Evolutionary conservation across 2,329 filamentous ascomycete species (phyloP).

Genomic region (Clonostachys chloroleuca): DNA sequence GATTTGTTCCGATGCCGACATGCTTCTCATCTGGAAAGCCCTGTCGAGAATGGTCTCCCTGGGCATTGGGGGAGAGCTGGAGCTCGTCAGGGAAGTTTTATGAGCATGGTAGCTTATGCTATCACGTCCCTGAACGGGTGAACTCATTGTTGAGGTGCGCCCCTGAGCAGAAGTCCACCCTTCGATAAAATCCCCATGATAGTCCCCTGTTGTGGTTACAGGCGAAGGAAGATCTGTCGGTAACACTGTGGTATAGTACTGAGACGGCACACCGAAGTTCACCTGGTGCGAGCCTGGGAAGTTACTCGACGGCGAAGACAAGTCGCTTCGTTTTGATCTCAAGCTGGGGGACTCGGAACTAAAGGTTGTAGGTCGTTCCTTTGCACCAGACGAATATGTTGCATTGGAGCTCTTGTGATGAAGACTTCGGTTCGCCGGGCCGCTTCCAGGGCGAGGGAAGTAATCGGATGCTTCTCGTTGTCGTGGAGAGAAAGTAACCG

Average conservation of each 20-base stretch:
- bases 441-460: slow-evolving; percentile 37
- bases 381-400: slow-evolving; percentile 37
- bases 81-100: slow-evolving; percentile 28
- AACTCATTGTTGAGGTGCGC: slow-evolving; percentile 52
- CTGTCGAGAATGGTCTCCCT: slow-evolving; percentile 65
- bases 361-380: slow-evolving; percentile 45
- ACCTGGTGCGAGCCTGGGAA: slow-evolving; percentile 30
- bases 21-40: slow-evolving; percentile 59
- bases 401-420: slow-evolving; percentile 44
- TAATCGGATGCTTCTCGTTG: slow-evolving; percentile 34
- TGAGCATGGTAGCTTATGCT: slow-evolving; percentile 45
- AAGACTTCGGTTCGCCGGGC: slow-evolving; percentile 28
- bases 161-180: slow-evolving; percentile 58
- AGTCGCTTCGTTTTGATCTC: slow-evolving; percentile 57
- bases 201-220: slow-evolving; percentile 47
- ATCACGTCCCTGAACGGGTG: slow-evolving; percentile 48
- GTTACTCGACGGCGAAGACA: slow-evolving; percentile 53
- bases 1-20: slow-evolving; percentile 54
- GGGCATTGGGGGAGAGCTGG: slow-evolving; percentile 46
- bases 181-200: slow-evolving; percentile 52
- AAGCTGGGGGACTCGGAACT: slow-evolving; percentile 56
- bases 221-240: slow-evolving; percentile 55
- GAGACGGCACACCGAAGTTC: slow-evolving; percentile 26
- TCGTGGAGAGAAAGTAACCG: slow-evolving; percentile 40
- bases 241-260: slow-evolving; percentile 46